Percentiles rank a stretch among this genome's conserved stretches.
These are phyloP conservation scores for Talaromyces marneffei DNA, from an alignment of 2,329 filamentous ascomycete genomes.

Conservation along the genomic window DNA sequence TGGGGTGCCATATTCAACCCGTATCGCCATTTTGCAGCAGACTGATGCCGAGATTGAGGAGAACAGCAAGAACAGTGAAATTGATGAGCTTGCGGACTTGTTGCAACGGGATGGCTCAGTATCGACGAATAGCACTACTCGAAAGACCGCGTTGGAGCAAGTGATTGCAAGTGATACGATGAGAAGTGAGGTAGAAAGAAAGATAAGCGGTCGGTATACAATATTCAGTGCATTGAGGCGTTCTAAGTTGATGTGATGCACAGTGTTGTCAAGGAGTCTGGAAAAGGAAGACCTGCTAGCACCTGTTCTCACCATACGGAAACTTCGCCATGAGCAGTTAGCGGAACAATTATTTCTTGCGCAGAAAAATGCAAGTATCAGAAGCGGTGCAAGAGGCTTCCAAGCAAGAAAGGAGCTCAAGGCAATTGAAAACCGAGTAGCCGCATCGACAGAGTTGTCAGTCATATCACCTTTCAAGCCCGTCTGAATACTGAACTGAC, in stretches of 20 bases:
- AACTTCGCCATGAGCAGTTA: constrained; percentile 57
- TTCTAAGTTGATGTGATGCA: background rate
- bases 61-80: constrained; percentile 18
- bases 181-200: constrained; percentile 52
- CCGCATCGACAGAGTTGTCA: constrained; percentile 51
- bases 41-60: constrained; percentile 40
- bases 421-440: constrained; percentile 61
- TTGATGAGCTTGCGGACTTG: constrained; percentile 9
- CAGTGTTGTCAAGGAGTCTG: constrained; percentile 55
- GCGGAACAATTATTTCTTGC: constrained; percentile 60
- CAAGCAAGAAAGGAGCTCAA: constrained; percentile 70
- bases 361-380: constrained; percentile 66
- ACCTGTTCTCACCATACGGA: constrained; percentile 56
- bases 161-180: constrained; percentile 52
- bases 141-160: constrained; percentile 56
- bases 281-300: constrained; percentile 48
- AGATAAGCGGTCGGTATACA: constrained; percentile 51
- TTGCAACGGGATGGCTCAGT: constrained; percentile 9
- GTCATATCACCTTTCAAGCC: constrained; percentile 16
- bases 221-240: background rate
- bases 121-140: constrained; percentile 16
- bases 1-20: constrained; percentile 61
- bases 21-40: constrained; percentile 65
- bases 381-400: constrained; percentile 70
- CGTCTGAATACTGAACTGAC: background rate